These are phyloP conservation scores for Pseudonitzschia multiseries DNA, from an alignment of 108 stramenopile species.

Conservation along the genomic window DNA sequence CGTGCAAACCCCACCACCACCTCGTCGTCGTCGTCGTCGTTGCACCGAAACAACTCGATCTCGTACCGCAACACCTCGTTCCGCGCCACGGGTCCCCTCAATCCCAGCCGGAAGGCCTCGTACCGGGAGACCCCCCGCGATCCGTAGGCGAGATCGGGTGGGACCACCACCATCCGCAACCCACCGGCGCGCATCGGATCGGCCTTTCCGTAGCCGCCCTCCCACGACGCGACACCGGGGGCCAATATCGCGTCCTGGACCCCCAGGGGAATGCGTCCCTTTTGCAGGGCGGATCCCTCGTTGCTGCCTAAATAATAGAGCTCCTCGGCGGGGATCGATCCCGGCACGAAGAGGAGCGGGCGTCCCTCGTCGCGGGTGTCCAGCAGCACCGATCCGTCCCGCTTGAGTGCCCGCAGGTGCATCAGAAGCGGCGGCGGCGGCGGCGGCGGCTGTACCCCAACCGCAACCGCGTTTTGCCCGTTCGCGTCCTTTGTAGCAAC, in stretches of 20 bases:
- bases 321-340: slow-evolving; percentile 3
- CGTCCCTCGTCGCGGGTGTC: slow-evolving; percentile 16
- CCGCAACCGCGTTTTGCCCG: no score
- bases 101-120: slow-evolving; percentile 13
- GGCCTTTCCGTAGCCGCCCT: slow-evolving; percentile 25
- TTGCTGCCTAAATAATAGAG: neutral
- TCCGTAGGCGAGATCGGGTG: slow-evolving; percentile 23
- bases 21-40: neutral
- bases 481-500: neutral
- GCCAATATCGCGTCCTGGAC: slow-evolving; percentile 20
- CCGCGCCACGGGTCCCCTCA: slow-evolving; percentile 14
- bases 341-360: slow-evolving; percentile 11
- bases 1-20: no score
- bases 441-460: neutral
- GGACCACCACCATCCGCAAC: slow-evolving; percentile 23
- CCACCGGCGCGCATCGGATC: slow-evolving; percentile 20
- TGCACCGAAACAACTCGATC: slow-evolving; percentile 30
- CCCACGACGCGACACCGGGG: slow-evolving; percentile 12
- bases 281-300: neutral
- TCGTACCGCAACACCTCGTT: slow-evolving; percentile 29
- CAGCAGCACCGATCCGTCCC: slow-evolving; percentile 21
- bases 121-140: slow-evolving; percentile 22
- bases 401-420: slow-evolving; percentile 22
- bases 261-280: slow-evolving; percentile 8
- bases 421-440: slow-evolving; percentile 5